phyloP scores from a whole-genome alignment of 2,329 filamentous ascomycete genomes.

The Coniochaeta sp. region DNA sequence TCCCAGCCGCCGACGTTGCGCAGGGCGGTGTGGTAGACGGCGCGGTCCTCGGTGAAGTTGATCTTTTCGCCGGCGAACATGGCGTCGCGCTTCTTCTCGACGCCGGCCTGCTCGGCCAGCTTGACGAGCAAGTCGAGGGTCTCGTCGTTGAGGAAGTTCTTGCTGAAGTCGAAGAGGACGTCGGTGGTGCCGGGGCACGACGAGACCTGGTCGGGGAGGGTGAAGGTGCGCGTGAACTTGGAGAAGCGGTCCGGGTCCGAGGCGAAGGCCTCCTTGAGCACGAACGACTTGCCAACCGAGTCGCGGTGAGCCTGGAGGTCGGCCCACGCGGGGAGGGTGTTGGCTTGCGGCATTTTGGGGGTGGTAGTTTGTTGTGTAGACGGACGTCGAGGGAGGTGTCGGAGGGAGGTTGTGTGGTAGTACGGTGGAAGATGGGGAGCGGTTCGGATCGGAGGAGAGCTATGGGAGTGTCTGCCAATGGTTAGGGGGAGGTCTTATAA shows the following conservation, averaged over 20 bases:
- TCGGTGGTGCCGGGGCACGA: slow-evolving; percentile 50
- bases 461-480: not conserved
- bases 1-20: slow-evolving; percentile 73
- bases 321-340: slow-evolving; percentile 79
- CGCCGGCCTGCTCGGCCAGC: slow-evolving; percentile 81
- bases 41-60: slow-evolving; percentile 96
- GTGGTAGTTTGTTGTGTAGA: not conserved
- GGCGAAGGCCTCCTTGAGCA: slow-evolving; percentile 88
- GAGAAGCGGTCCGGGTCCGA: slow-evolving; percentile 82
- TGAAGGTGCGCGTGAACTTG: slow-evolving; percentile 83
- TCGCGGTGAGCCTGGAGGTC: slow-evolving; percentile 88
- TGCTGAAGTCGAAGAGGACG: slow-evolving; percentile 97
- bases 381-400: too few relatives aligned
- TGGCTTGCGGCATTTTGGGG: slow-evolving; percentile 68
- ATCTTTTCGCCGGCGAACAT: slow-evolving; percentile 99
- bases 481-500: too few relatives aligned
- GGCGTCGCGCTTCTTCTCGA: slow-evolving; percentile 90
- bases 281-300: slow-evolving; percentile 77
- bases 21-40: slow-evolving; percentile 91
- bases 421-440: too few relatives aligned
- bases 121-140: slow-evolving; percentile 80
- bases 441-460: too few relatives aligned
- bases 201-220: slow-evolving; percentile 71
- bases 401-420: too few relatives aligned
- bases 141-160: slow-evolving; percentile 96